Evolutionary conservation across 345 rosid species (phyloP), one percentile per base, ranked within the genome.

Genomic region (Physaria fendleri): DNA sequence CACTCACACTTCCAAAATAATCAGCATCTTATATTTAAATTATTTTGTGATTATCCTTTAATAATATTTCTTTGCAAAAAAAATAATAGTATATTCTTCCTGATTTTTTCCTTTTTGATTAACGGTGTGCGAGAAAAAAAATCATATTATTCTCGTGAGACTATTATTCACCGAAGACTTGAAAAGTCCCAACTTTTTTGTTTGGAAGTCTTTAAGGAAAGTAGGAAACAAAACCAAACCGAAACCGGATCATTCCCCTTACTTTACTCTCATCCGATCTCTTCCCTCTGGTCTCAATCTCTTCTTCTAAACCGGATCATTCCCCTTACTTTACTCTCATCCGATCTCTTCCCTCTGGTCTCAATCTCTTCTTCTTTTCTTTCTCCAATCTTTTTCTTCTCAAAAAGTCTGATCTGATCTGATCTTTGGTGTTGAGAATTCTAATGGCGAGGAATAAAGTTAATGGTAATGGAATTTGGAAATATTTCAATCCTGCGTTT

Each of bases 401-500:
- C 15, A 21, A 34, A 68, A n/a, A n/a, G n/a, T n/a, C n/a, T n/a
- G 67, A 68, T 64, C 69, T 53, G 67, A 41, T 27, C 38, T 41
- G 42, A 35, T 59, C 63, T 14, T 17, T 7, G 41, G 23, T 25
- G 5, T 30, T 7, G 29, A 29, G 25, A 23, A 28, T 59, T 62
- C 10, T 33, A 52, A 71, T 72, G 76, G 67, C 58, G 28, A 72
- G 66, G 72, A 72, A 46, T 59, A 65, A 54, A 44, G 65, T 13
- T 9, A 52, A 46, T 52, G 49, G 52, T 17, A 16, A 42, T 34
- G 71, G 62, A 27, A 37, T 48, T 42, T 84, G 84, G 90, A 75
- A 78, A 63, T 88, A 81, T 47, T 80, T 81, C 56, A 79, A 81
- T 61, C 96, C 95, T 2, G 62, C 87, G 9, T 83, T 74, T 74